These are phyloP conservation scores for Penicillium brasilianum DNA, from an alignment of 2,329 filamentous ascomycete species.

Conservation along the genomic window DNA sequence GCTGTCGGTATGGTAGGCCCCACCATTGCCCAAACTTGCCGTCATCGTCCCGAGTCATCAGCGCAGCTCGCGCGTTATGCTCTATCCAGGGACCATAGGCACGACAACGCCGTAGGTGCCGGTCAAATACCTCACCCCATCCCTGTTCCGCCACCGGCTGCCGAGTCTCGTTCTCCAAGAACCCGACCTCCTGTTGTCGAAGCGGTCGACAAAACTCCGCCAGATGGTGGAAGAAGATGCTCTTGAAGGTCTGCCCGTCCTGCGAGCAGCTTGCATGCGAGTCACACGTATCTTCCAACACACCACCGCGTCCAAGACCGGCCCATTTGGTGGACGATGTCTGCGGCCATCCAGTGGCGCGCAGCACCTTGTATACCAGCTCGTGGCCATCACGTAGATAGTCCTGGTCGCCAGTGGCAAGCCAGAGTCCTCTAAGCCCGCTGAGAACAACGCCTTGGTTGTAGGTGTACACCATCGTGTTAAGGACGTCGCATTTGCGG, in stretches of 20 bases:
- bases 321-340: conserved; percentile 61
- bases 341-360: conserved; percentile 74
- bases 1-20: conserved; percentile 54
- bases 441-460: conserved; percentile 92
- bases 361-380: conserved; percentile 75
- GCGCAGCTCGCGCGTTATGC: conserved; percentile 76
- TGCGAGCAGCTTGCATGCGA: conserved; percentile 75
- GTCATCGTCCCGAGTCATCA: conserved; percentile 67
- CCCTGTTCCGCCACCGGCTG: conserved; percentile 43
- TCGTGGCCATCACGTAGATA: conserved; percentile 80
- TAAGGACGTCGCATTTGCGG: conserved; percentile 75
- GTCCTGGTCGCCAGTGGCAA: conserved; percentile 70
- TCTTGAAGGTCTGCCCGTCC: conserved; percentile 88
- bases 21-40: conserved; percentile 90
- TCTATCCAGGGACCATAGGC: conserved; percentile 75
- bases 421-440: conserved; percentile 79
- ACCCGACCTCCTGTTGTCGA: conserved; percentile 52
- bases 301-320: conserved; percentile 76
- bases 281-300: conserved; percentile 86
- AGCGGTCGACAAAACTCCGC: conserved; percentile 75
- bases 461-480: conserved; percentile 93
- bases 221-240: conserved; percentile 91
- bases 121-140: conserved; percentile 50
- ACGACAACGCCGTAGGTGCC: conserved; percentile 66
- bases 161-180: conserved; percentile 44